phyloP scores from a whole-genome alignment of 805 yeast species.

The Alloascoidea africana region DNA sequence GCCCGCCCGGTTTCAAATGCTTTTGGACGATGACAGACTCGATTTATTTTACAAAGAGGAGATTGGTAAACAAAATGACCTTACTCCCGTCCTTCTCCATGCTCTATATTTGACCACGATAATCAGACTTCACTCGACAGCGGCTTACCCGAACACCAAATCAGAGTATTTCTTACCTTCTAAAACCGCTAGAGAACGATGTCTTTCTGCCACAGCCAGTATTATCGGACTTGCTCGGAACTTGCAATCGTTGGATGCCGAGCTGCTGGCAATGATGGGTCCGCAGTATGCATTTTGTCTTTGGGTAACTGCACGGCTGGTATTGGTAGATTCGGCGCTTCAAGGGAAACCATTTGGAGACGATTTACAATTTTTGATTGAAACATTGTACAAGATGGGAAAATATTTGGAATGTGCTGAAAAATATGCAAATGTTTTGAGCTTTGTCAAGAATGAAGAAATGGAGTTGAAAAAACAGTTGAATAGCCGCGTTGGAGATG shows the following conservation, averaged over 20 bases:
- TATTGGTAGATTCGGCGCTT: constrained; percentile 13
- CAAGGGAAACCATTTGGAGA: constrained; percentile 8
- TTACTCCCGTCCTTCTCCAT: constrained; percentile 9
- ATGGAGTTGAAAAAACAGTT: constrained; percentile 7
- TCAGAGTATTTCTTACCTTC: constrained; percentile 11
- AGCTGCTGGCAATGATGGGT: constrained; percentile 12
- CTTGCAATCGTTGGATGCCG: constrained; percentile 5
- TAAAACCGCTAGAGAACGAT: constrained; percentile 10
- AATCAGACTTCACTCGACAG: constrained; percentile 13
- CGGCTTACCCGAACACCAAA: constrained; percentile 12
- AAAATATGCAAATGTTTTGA: constrained; percentile 10
- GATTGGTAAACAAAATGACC: constrained; percentile 4
- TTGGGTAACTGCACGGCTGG: constrained; percentile 14
- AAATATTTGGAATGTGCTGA: constrained; percentile 12
- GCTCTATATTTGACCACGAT: constrained; percentile 12
- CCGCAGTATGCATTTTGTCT: constrained; percentile 14
- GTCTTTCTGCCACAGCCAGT: constrained; percentile 9
- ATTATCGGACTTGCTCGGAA: constrained; percentile 9
- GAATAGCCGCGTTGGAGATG: no score
- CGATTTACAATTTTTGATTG: constrained; percentile 10
- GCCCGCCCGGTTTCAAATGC: constrained; percentile 6
- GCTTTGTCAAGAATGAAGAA: constrained; percentile 12
- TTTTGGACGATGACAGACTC: not conserved
- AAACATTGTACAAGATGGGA: constrained; percentile 9
- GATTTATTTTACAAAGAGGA: not conserved